Evolutionary conservation across 371 early-diverging fungal genomes (phyloP), one percentile per base, ranked within the genome.

Genomic region (Mortierella sp.): DNA sequence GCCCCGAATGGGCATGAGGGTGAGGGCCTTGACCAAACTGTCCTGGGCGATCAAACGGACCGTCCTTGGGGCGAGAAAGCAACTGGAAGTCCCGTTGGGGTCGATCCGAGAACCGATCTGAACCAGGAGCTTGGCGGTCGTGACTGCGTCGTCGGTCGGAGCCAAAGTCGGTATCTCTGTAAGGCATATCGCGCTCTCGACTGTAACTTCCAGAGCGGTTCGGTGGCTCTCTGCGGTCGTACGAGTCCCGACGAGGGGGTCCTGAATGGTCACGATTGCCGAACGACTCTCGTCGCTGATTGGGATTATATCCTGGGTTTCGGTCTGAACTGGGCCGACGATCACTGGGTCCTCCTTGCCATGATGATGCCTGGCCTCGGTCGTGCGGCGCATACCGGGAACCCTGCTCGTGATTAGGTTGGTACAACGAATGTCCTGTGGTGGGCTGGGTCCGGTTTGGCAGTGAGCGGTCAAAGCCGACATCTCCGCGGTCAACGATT

Each of bases 401-500:
- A 0, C 71, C 10, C n/a, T 72, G 50, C 11, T 81, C 86, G 31
- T 45, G 55, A 34, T 54, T 21, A 28, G 74, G 75, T 14, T 70
- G 78, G 68, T 80, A 76, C 8, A 75, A 74, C 0, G 81, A 74
- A 31, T 81, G 75, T 58, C 78, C 84, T 28, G 80, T 2, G 31
- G 44, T 52, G 24, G 63, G 50, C 26, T 73, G 73, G 52, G 45
- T 24, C 34, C 85, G 74, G n/a, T 54, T 80, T 28, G 86, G 82
- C 80, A 77, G 75, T 50, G 79, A 31, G 24, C 86, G 70, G 65
- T 78, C 80, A 34, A 80, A 86, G 45, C 82, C 86, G 14, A 82
- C 86, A 0, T 86, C 86, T 42, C 80, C 82, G 8, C 86, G 77
- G 2, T 86, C 86, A 13, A 86, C 77, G 10, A 86, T 68, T 6